Percentiles rank a stretch among this genome's conserved stretches.
These are phyloP conservation scores for Termitomyces sp. DNA, from an alignment of 768 basidiomycete species.

Conservation along the genomic window DNA sequence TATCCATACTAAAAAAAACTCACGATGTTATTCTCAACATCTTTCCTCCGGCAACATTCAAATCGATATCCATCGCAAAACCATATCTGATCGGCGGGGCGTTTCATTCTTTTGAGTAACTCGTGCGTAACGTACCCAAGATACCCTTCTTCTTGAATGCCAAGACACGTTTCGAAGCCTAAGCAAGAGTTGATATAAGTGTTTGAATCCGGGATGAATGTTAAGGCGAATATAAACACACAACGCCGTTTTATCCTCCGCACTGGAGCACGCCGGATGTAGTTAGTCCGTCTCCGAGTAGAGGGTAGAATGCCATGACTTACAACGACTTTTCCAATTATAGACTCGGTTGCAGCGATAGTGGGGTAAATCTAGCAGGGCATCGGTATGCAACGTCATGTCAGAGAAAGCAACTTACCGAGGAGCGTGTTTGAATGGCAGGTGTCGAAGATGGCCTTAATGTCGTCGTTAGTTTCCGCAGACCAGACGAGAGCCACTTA, in stretches of 20 bases:
- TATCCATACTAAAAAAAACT: not conserved
- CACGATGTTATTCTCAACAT: conserved; percentile 1
- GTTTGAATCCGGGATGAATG: not conserved
- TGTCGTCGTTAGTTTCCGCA: not conserved
- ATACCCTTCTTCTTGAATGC: not conserved
- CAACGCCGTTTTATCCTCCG: not conserved
- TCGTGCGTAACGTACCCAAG: not conserved
- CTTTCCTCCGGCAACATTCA: conserved; percentile 1
- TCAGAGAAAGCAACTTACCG: not conserved
- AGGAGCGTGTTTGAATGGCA: conserved; percentile 3
- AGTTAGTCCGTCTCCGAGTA: no score
- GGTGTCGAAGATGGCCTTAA: conserved; percentile 1
- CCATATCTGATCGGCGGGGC: not conserved
- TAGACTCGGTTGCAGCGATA: conserved; percentile 1
- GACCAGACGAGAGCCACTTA: not conserved
- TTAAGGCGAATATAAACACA: not conserved
- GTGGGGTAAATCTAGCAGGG: not conserved
- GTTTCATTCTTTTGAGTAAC: not conserved
- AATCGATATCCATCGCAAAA: not conserved
- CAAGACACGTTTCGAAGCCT: not conserved
- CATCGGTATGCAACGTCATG: not conserved
- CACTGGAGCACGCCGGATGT: not conserved
- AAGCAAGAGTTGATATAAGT: not conserved
- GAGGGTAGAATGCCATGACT: not conserved
- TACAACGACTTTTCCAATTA: not conserved